These are phyloP conservation scores for Oryza coarctata DNA, from an alignment of 176 grass and related monocot genomes.

Conservation along the genomic window DNA sequence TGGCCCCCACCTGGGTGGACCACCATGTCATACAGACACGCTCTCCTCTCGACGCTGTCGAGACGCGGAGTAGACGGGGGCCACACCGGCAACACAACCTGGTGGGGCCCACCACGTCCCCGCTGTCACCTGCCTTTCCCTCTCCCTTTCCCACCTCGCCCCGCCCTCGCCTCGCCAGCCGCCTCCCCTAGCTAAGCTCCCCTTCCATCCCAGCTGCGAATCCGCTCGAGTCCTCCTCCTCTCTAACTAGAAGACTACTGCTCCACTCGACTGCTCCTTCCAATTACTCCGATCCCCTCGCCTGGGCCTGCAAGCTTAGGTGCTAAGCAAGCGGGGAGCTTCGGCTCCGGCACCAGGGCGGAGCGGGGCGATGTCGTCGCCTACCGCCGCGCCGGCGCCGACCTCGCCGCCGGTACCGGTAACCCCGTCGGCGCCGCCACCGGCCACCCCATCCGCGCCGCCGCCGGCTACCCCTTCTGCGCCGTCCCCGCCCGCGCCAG, in stretches of 20 bases:
- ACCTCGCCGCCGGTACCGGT: slow-evolving; percentile 6
- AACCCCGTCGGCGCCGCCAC: not conserved
- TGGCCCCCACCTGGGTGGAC: accelerated
- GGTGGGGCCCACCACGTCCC: not conserved
- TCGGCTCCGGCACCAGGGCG: not conserved
- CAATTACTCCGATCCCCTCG: not conserved
- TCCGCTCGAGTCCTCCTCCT: too few relatives aligned
- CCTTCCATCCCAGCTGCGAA: too few relatives aligned
- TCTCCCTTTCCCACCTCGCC: slow-evolving; percentile 1
- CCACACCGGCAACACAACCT: not conserved
- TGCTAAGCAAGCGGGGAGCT: slow-evolving; percentile 25
- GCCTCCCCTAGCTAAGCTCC: too few relatives aligned
- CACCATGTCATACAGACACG: not conserved
- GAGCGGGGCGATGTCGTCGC: slow-evolving; percentile 44
- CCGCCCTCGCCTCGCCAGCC: not conserved
- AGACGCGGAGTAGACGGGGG: not conserved
- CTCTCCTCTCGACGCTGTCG: not conserved
- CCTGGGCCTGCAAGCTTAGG: slow-evolving; percentile 17
- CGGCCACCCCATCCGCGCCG: not conserved
- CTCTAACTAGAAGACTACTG: not conserved
- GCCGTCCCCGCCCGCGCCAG: not conserved
- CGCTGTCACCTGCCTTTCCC: slow-evolving; percentile 30
- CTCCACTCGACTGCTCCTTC: not conserved
- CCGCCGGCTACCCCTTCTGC: not conserved
- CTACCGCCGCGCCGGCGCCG: slow-evolving; percentile 49